These are phyloP conservation scores for Capsaspora owczarzaki DNA, from an alignment of 78 protist species.

Conservation along the genomic window DNA sequence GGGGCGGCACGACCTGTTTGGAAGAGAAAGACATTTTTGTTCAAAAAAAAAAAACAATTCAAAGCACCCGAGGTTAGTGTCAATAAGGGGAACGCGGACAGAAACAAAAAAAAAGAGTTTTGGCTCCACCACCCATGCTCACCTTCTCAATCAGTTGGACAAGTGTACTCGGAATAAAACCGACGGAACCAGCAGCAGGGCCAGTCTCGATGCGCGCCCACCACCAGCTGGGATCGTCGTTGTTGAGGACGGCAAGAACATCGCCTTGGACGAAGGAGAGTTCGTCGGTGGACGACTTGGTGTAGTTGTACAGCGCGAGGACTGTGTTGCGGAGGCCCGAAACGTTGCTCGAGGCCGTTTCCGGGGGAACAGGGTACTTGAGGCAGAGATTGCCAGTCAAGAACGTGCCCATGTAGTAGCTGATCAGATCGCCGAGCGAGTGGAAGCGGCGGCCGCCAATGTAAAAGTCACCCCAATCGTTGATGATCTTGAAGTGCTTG, in stretches of 20 bases:
- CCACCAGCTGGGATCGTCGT: conserved; percentile 2
- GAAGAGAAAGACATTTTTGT: neutral
- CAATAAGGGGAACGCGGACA: neutral
- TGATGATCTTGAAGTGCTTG: neutral
- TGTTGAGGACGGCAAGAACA: neutral
- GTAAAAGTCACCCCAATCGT: conserved; percentile 3
- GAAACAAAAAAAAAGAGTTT: too few relatives aligned
- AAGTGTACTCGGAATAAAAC: neutral
- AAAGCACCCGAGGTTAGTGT: neutral
- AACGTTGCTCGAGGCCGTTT: neutral
- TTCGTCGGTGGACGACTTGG: neutral
- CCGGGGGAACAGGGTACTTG: neutral
- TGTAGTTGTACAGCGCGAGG: neutral
- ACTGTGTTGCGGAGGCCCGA: conserved; percentile 1
- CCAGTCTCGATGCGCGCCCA: neutral
- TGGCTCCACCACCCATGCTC: too few relatives aligned
- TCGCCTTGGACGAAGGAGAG: neutral
- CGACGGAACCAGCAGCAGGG: neutral
- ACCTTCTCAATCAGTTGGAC: neutral
- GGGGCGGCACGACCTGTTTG: neutral
- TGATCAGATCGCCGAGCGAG: neutral
- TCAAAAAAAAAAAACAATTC: neutral
- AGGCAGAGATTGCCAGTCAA: neutral
- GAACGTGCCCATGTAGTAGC: neutral
- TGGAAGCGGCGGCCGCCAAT: neutral